Evolutionary conservation across 768 basidiomycete genomes (phyloP), one percentile per base, ranked within the genome.

Genomic region (Pisolithus tinctorius): DNA sequence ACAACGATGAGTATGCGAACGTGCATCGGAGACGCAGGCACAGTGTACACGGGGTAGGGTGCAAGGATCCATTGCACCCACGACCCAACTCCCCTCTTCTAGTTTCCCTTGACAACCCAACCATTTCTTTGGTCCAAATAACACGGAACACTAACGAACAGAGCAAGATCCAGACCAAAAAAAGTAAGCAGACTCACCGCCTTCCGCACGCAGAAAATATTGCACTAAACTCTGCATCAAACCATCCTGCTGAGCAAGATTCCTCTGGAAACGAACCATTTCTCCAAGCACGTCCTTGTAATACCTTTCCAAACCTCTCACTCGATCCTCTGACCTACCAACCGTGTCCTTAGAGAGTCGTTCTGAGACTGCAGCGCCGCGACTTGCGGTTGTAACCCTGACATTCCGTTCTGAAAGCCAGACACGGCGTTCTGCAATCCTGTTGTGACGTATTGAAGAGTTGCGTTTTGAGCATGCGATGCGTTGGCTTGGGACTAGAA

Each of bases 201-300:
- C 74, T 69, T 89, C 88, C 55, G 78, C 69, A 58, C 85, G 82
- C 58, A 93, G 71, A 66, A 89, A 86, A 70, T 88, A 89, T 52
- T 84, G 82, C 58, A 93, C 84, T 53, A 93, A 63, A 58, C 79
- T 82, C 68, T 90, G 86, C 80, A 90, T 84, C 49, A 92, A 65
- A 39, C 80, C 81, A 58, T 94, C 92, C 72, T 92, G 89, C 68
- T 90, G 84, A 31, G 85, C 86, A 80, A 84, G 80, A 57, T 80
- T 81, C 53, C 79, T 70, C 68, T 86, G 85, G 63, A 85, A 84
- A 57, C 77, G 74, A 60, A 84, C 82, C 75, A 88, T 80, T 67
- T 87, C 85, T 56, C 74, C 74, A 34, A 86, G 77, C 45, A 85
- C 80, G 51, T 78, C 80, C 63, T 83, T 79, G 65, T 86, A 86